Percentiles rank a stretch among this genome's conserved stretches.
phyloP scores from a whole-genome alignment of 2,329 filamentous ascomycete species.

The Pestalotiopsis fici region DNA sequence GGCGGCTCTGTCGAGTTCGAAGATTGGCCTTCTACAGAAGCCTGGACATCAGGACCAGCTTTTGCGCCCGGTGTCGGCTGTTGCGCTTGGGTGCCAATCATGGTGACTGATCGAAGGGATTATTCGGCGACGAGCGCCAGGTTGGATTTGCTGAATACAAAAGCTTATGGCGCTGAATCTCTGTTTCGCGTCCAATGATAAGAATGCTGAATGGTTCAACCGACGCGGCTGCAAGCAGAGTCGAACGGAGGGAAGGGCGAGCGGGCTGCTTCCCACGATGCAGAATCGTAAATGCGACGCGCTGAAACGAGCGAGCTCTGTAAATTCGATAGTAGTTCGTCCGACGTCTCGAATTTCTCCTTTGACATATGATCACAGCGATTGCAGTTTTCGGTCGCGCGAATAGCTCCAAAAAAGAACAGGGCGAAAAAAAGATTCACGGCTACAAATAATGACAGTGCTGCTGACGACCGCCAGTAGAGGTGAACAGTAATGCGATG shows the following conservation, averaged over 20 bases:
- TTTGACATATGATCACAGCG: neutral
- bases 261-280: neutral
- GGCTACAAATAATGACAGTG: neutral
- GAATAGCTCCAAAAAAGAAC: neutral
- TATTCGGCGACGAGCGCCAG: neutral
- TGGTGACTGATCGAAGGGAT: slow-evolving; percentile 8
- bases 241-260: neutral
- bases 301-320: neutral
- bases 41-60: neutral
- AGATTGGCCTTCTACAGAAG: neutral
- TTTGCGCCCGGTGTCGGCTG: neutral
- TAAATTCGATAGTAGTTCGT: neutral
- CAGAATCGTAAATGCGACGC: slow-evolving; percentile 6
- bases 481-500: neutral
- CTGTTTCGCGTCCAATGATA: neutral
- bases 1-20: slow-evolving; percentile 15
- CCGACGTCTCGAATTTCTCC: neutral
- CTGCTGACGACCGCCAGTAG: neutral
- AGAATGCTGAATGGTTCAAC: neutral
- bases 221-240: neutral
- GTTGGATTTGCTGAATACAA: neutral
- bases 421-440: neutral
- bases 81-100: slow-evolving; percentile 21
- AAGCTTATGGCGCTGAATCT: neutral
- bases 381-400: neutral